Conservation (phyloP, 768 basidiomycete genomes). For the Auricularia sp. region DNA sequence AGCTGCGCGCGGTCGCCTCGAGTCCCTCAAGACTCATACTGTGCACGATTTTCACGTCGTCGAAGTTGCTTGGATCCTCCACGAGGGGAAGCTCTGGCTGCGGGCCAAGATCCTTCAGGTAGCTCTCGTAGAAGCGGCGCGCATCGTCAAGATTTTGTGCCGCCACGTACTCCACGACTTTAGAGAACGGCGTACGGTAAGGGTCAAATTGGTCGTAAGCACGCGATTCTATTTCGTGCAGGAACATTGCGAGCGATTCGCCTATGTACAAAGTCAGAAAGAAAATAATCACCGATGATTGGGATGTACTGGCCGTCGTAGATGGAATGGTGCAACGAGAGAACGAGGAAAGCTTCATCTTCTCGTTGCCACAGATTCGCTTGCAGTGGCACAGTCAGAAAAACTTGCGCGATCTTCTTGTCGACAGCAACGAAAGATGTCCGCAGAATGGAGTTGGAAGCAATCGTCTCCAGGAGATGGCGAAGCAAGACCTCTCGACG, state of each 20-base stretch:
- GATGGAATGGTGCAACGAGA: neutral
- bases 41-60: neutral
- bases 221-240: neutral
- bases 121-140: neutral
- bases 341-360: neutral
- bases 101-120: neutral
- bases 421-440: neutral
- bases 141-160: neutral
- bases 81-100: neutral
- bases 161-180: neutral
- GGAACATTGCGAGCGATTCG: neutral
- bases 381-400: neutral
- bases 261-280: conserved; percentile 1
- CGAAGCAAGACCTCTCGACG: neutral
- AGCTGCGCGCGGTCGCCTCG: neutral
- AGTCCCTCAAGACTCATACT: neutral
- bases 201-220: no score
- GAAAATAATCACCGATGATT: neutral
- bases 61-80: neutral
- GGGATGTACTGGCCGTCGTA: neutral
- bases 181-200: neutral
- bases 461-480: neutral
- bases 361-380: neutral
- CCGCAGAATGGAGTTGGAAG: neutral
- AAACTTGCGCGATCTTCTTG: neutral